Percentiles rank a stretch among this genome's conserved stretches.
Evolutionary conservation across 371 early-diverging fungal genomes (phyloP).

Genomic region (Blakeslea trispora): DNA sequence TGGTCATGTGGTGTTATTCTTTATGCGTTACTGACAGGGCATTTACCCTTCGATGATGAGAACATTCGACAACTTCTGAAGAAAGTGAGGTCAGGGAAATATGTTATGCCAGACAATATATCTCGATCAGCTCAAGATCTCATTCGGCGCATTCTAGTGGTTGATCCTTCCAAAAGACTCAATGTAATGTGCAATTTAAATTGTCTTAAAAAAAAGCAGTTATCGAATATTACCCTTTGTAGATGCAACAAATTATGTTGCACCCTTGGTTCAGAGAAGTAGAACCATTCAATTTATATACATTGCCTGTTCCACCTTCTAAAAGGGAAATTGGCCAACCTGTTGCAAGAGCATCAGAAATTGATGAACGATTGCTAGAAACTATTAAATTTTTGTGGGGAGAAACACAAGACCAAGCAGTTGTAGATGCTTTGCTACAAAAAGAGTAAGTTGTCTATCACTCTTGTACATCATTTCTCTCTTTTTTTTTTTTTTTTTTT

Average conservation of each 20-base stretch:
- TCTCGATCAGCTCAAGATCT: constrained; percentile 66
- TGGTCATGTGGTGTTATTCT: constrained; percentile 82
- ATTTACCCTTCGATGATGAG: constrained; percentile 85
- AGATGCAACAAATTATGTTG: constrained; percentile 48
- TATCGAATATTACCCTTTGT: constrained; percentile 10
- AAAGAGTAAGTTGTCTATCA: constrained; percentile 37
- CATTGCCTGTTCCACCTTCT: constrained; percentile 47
- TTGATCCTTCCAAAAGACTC: constrained; percentile 45
- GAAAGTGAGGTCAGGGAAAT: constrained; percentile 65
- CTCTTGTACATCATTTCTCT: constrained; percentile 1
- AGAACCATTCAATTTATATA: constrained; percentile 32
- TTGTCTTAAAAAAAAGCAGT: constrained; percentile 16
- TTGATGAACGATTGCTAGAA: constrained; percentile 50
- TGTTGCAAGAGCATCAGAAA: constrained; percentile 34
- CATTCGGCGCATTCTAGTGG: constrained; percentile 49
- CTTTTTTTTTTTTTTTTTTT: not conserved
- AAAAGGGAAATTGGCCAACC: constrained; percentile 45
- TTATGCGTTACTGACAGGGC: constrained; percentile 73
- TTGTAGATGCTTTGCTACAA: constrained; percentile 42
- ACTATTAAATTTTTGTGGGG: constrained; percentile 51
- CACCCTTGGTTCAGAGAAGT: constrained; percentile 53
- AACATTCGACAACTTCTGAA: constrained; percentile 71
- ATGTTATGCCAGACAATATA: constrained; percentile 68
- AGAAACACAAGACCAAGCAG: constrained; percentile 36
- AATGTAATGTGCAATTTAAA: constrained; percentile 32